A percentile compares a stretch with the other conserved stretches of the same genome.
These are phyloP conservation scores for Brasilioporus rufonigricans DNA, from an alignment of 768 basidiomycete species.

Conservation along the genomic window DNA sequence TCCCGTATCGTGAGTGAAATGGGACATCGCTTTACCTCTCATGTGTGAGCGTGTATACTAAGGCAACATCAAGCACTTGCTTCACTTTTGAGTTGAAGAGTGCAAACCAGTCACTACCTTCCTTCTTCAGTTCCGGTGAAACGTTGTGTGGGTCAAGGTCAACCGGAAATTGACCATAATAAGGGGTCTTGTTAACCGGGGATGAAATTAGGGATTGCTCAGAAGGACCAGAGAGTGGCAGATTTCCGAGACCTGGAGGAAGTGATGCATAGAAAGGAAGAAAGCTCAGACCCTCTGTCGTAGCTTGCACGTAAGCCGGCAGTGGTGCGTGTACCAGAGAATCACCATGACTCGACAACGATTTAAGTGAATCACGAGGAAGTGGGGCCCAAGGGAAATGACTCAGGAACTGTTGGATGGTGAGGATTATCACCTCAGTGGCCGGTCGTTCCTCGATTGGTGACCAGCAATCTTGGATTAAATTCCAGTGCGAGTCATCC, in stretches of 20 bases:
- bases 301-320: no score
- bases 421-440: no score
- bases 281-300: no score
- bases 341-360: no score
- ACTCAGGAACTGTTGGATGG: no score
- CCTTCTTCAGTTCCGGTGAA: slow-evolving; percentile 42
- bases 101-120: slow-evolving; percentile 87
- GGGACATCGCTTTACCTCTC: slow-evolving; percentile 59
- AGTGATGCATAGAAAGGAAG: no score
- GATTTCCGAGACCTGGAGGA: slow-evolving; percentile 32
- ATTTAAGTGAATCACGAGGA: no score
- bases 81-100: slow-evolving; percentile 83
- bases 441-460: no score
- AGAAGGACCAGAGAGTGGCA: slow-evolving; percentile 26
- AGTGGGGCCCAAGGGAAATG: no score
- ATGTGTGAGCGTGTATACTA: slow-evolving; percentile 85
- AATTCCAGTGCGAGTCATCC: no score
- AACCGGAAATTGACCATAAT: slow-evolving; percentile 33
- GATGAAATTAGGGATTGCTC: slow-evolving; percentile 25
- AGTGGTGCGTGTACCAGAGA: no score
- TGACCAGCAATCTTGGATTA: no score
- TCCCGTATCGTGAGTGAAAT: not conserved
- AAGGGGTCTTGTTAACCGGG: slow-evolving; percentile 29
- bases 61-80: slow-evolving; percentile 69
- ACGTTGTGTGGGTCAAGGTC: slow-evolving; percentile 34